Conservation (phyloP, 805 yeast species). For the Myxozyma melibiosi region DNA sequence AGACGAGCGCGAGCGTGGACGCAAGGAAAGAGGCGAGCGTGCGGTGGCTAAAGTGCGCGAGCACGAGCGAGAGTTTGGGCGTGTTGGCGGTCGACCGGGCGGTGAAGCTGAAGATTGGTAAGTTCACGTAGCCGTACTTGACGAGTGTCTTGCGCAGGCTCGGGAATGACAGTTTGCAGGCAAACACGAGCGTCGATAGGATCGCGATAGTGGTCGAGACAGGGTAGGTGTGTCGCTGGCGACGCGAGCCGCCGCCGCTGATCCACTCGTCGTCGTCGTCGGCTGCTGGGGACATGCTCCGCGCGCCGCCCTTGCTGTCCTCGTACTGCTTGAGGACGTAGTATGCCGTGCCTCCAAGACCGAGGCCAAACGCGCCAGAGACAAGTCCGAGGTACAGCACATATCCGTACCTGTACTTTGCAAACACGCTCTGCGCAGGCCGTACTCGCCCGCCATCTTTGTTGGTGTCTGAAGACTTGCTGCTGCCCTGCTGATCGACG, state of each 20-base stretch:
- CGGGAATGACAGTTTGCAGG: constrained; percentile 15
- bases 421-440: background rate
- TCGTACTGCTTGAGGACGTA: constrained; percentile 2
- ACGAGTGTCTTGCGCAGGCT: constrained; percentile 10
- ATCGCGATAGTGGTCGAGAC: constrained; percentile 20
- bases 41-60: constrained; percentile 19
- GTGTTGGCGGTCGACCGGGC: background rate
- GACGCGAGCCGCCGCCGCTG: constrained; percentile 21
- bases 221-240: constrained; percentile 23
- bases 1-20: constrained; percentile 16
- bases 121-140: constrained; percentile 19
- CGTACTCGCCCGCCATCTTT: background rate
- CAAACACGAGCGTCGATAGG: constrained; percentile 5
- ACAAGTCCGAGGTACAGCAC: constrained; percentile 17
- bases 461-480: background rate
- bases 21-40: constrained; percentile 9
- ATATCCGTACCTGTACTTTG: constrained; percentile 9
- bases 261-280: background rate
- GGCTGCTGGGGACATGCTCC: background rate
- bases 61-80: constrained; percentile 10
- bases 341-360: constrained; percentile 3
- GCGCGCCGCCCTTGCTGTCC: constrained; percentile 1
- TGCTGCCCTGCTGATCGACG: background rate
- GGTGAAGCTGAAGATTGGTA: constrained; percentile 5
- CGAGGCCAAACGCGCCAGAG: constrained; percentile 11